phyloP scores from a whole-genome alignment of 2,329 filamentous ascomycete species.

The Colletotrichum orbiculare region DNA sequence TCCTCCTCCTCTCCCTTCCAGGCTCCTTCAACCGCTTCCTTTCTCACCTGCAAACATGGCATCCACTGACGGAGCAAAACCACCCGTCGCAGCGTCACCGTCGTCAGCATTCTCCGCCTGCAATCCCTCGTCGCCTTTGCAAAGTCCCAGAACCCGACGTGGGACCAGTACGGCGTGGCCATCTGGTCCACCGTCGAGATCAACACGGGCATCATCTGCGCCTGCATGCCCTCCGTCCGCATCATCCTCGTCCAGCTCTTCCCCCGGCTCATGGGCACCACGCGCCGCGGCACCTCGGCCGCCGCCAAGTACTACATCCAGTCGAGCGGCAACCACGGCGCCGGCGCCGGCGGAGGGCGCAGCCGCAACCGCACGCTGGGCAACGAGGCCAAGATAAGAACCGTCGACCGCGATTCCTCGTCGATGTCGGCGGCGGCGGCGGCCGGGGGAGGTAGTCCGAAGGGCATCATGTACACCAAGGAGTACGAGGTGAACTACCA shows the following conservation, averaged over 20 bases:
- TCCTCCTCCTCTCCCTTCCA: too few relatives aligned
- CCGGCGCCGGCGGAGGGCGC: slow-evolving; percentile 25
- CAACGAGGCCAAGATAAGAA: slow-evolving; percentile 33
- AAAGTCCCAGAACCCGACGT: slow-evolving; percentile 47
- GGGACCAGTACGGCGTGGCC: slow-evolving; percentile 47
- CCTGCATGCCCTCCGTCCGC: slow-evolving; percentile 51
- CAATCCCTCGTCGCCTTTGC: slow-evolving; percentile 46
- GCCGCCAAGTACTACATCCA: slow-evolving; percentile 32
- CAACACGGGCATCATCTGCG: slow-evolving; percentile 51
- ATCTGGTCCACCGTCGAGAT: slow-evolving; percentile 53
- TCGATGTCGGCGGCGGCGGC: background rate
- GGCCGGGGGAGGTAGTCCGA: slow-evolving; percentile 10
- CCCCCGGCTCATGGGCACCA: slow-evolving; percentile 46
- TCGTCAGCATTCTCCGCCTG: slow-evolving; percentile 52
- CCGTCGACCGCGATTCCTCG: slow-evolving; percentile 8
- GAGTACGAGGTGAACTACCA: slow-evolving; percentile 49
- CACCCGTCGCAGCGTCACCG: slow-evolving; percentile 44
- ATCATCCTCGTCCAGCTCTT: slow-evolving; percentile 51
- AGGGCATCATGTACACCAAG: slow-evolving; percentile 47
- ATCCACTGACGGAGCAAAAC: background rate
- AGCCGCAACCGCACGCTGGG: slow-evolving; percentile 36
- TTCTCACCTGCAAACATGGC: too few relatives aligned
- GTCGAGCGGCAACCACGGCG: slow-evolving; percentile 14
- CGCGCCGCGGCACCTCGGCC: slow-evolving; percentile 38
- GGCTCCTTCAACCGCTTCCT: background rate